phyloP scores from a whole-genome alignment of 805 yeast species.

The Saccharomyces jurei region DNA sequence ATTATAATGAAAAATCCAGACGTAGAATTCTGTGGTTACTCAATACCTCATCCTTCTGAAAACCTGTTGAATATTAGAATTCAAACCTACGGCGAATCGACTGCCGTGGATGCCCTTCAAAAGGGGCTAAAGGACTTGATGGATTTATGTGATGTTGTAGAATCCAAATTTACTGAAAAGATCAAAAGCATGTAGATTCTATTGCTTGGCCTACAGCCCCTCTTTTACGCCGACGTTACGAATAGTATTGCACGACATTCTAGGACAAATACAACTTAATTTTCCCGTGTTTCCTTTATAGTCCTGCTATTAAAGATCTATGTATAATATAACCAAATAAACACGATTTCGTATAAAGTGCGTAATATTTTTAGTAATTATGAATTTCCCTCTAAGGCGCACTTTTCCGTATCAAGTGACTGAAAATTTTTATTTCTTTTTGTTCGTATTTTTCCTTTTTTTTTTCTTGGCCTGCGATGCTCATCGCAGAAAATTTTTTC shows the following conservation, averaged over 20 bases:
- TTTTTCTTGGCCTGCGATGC: constrained; percentile 1
- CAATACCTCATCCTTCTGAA: constrained; percentile 97
- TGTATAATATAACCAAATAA: not conserved
- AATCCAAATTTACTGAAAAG: constrained; percentile 63
- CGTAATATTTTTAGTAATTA: not conserved
- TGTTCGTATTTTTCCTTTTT: not conserved
- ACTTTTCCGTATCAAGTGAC: not conserved
- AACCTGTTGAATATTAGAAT: constrained; percentile 80
- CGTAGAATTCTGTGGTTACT: constrained; percentile 96
- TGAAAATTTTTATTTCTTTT: constrained; percentile 1
- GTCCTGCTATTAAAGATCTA: not conserved
- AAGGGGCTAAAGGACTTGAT: constrained; percentile 82
- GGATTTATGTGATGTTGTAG: constrained; percentile 76
- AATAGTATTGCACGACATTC: not conserved
- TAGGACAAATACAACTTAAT: not conserved
- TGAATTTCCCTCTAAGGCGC: not conserved
- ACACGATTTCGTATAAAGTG: not conserved
- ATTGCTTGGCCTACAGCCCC: not conserved
- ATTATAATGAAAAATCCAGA: constrained; percentile 96
- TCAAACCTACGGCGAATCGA: constrained; percentile 77
- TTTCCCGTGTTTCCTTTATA: not conserved
- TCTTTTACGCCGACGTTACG: not conserved
- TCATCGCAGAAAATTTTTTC: constrained; percentile 3
- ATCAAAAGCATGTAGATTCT: constrained; percentile 40
- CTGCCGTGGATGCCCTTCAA: constrained; percentile 89